Percentiles rank a stretch among this genome's conserved stretches.
phyloP scores from a whole-genome alignment of 225 moss, liverwort and hornwort genomes.

The Pseudoscleropodium purum region DNA sequence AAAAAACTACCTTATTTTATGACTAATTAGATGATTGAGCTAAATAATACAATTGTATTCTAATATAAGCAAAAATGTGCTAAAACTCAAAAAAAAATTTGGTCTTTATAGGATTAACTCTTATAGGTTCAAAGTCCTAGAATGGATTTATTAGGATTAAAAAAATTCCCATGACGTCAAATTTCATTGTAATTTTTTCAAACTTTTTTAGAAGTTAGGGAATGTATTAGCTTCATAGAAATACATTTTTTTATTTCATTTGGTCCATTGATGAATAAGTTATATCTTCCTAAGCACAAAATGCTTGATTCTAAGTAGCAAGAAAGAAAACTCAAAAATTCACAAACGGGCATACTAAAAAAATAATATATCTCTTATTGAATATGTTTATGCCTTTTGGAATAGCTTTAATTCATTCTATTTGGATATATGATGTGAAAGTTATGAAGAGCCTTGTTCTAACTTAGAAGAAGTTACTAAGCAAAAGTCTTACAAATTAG shows the following conservation, averaged over 20 bases:
- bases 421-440: not conserved
- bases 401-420: not conserved
- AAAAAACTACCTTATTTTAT: not conserved
- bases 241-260: too few species aligned
- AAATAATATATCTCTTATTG: not conserved
- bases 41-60: not conserved
- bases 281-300: too few species aligned
- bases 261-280: too few species aligned
- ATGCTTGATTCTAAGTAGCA: not conserved
- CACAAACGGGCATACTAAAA: too few species aligned
- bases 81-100: not conserved
- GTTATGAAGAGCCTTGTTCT: not conserved
- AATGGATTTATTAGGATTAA: too few species aligned
- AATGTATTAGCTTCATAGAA: too few species aligned
- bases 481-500: not conserved
- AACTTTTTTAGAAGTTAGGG: too few species aligned
- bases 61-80: not conserved
- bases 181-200: too few species aligned
- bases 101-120: rapidly evolving
- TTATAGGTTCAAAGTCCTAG: not conserved
- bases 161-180: too few species aligned
- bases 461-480: not conserved
- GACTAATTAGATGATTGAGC: not conserved
- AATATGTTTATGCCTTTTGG: not conserved
- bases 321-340: not conserved